These are phyloP conservation scores for Lepidium sativum DNA, from an alignment of 345 rosid species.

Conservation along the genomic window DNA sequence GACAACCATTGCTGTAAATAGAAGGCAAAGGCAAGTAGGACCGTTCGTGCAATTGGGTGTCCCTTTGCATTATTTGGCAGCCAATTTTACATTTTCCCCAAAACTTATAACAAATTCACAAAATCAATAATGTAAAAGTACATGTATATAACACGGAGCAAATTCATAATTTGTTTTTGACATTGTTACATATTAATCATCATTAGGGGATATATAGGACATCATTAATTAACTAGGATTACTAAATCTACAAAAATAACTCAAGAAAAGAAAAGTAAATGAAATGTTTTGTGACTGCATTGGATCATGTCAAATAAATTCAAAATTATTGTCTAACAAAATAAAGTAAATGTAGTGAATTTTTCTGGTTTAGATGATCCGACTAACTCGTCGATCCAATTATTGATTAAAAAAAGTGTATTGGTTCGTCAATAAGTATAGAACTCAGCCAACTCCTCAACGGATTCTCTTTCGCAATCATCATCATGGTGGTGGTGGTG, in stretches of 20 bases:
- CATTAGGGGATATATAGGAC: background rate
- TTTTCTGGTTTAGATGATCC: too few species aligned
- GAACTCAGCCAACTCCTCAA: constrained; percentile 42
- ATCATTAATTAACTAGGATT: background rate
- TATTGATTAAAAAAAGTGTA: too few species aligned
- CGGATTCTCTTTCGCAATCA: background rate
- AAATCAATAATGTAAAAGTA: background rate
- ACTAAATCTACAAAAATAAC: background rate
- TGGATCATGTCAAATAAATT: background rate
- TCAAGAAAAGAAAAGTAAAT: background rate
- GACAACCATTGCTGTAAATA: background rate
- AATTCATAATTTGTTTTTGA: background rate
- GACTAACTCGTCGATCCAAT: too few species aligned
- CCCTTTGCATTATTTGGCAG: constrained; percentile 7
- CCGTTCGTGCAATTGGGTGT: constrained; percentile 6
- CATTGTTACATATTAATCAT: background rate
- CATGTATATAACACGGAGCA: background rate
- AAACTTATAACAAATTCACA: background rate
- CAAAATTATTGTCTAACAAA: background rate
- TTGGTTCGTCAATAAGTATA: constrained; percentile 35
- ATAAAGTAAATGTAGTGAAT: background rate
- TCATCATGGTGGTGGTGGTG: background rate
- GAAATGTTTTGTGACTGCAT: background rate
- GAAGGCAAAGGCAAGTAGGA: constrained; percentile 3
- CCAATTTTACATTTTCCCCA: background rate